These are phyloP conservation scores for Populus tremula DNA, from an alignment of 345 rosid species.

Conservation along the genomic window DNA sequence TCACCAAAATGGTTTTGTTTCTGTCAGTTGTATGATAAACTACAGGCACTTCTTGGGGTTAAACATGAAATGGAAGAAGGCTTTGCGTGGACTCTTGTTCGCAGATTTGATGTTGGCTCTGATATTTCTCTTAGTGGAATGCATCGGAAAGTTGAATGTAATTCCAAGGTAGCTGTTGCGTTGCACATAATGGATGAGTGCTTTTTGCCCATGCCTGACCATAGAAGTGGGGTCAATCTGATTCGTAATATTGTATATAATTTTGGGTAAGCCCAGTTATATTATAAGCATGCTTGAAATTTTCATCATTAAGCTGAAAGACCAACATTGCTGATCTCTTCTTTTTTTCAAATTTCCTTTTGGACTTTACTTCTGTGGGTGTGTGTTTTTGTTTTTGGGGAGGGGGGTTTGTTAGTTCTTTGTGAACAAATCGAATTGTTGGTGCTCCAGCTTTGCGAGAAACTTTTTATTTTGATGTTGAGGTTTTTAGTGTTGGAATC, in stretches of 20 bases:
- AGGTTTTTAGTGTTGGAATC: not conserved
- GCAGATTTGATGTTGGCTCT: conserved; percentile 50
- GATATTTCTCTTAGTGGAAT: conserved; percentile 50
- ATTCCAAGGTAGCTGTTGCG: conserved; percentile 88
- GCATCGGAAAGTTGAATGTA: conserved; percentile 60
- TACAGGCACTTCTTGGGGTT: conserved; percentile 72
- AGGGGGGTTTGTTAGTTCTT: not conserved
- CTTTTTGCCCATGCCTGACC: conserved; percentile 79
- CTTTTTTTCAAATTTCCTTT: not conserved
- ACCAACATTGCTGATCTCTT: not conserved
- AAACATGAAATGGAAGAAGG: conserved; percentile 77
- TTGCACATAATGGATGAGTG: conserved; percentile 88
- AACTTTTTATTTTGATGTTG: not conserved
- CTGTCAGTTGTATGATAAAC: conserved; percentile 52
- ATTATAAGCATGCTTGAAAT: not conserved
- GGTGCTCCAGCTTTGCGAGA: not conserved
- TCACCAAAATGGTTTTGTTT: not conserved
- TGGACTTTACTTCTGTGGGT: not conserved
- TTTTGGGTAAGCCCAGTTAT: conserved; percentile 58
- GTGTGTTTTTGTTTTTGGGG: too few relatives aligned
- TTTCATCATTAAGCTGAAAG: not conserved
- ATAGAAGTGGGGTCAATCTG: conserved; percentile 81
- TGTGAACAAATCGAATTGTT: not conserved
- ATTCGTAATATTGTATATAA: conserved; percentile 83
- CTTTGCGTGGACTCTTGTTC: conserved; percentile 77